Percentiles rank a stretch among this genome's conserved stretches.
These are phyloP conservation scores for Zostera marina DNA, from an alignment of 116 monocot species.

Conservation along the genomic window DNA sequence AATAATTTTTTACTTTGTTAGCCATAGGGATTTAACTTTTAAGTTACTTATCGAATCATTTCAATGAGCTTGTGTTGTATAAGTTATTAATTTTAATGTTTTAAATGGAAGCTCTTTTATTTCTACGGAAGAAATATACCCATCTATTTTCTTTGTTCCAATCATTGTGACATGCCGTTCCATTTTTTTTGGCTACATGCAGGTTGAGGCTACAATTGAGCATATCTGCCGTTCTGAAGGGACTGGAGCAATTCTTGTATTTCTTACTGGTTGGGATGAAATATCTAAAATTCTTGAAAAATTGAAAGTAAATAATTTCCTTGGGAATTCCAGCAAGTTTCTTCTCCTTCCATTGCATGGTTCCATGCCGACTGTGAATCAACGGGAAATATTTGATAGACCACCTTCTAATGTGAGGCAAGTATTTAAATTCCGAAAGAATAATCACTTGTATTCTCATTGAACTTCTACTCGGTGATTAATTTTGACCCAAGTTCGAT, in stretches of 20 bases:
- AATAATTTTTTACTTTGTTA: too few relatives aligned
- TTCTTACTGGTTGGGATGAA: slow-evolving; percentile 98
- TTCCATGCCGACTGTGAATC: slow-evolving; percentile 96
- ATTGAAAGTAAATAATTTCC: slow-evolving; percentile 57
- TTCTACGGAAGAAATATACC: too few relatives aligned
- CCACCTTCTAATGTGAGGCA: slow-evolving; percentile 74
- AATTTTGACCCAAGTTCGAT: too few relatives aligned
- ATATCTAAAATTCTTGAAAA: slow-evolving; percentile 86
- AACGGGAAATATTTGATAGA: slow-evolving; percentile 89
- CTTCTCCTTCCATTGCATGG: slow-evolving; percentile 89
- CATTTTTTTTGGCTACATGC: not conserved
- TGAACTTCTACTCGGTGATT: not conserved
- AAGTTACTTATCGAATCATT: too few relatives aligned
- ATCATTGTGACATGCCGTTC: too few relatives aligned
- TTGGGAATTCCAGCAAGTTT: slow-evolving; percentile 67
- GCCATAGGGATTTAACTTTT: too few relatives aligned
- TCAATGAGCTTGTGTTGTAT: too few relatives aligned
- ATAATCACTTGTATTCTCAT: not conserved
- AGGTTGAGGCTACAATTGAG: slow-evolving; percentile 87
- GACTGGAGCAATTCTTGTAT: slow-evolving; percentile 89
- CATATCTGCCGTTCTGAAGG: slow-evolving; percentile 76
- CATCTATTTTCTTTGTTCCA: too few relatives aligned
- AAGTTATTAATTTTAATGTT: too few relatives aligned
- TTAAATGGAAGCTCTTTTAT: too few relatives aligned
- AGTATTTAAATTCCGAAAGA: slow-evolving; percentile 6